phyloP scores from a whole-genome alignment of 768 basidiomycete species.

The Suillus variegatus region DNA sequence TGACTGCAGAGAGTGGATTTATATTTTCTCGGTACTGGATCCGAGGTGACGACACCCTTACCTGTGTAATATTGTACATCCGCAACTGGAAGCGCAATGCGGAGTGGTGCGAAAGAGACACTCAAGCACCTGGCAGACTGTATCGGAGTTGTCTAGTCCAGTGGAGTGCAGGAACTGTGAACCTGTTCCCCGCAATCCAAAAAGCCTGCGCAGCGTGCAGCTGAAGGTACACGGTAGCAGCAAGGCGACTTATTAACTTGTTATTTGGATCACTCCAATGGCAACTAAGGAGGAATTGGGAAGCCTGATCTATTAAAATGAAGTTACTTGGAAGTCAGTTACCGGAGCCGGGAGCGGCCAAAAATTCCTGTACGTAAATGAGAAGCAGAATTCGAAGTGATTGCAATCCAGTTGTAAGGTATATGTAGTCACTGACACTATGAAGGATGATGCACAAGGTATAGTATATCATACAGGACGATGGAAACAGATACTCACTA shows the following conservation, averaged over 20 bases:
- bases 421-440: not conserved
- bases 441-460: not conserved
- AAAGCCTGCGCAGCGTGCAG: too few species aligned
- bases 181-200: conserved; percentile 31
- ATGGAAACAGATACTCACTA: not conserved
- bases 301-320: not conserved
- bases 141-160: conserved; percentile 42
- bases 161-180: conserved; percentile 63
- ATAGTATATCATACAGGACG: not conserved
- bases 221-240: too few species aligned
- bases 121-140: conserved; percentile 42
- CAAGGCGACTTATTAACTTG: too few species aligned
- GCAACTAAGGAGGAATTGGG: not conserved
- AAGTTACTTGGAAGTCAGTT: not conserved
- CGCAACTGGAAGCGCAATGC: conserved; percentile 55
- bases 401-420: not conserved
- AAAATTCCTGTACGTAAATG: not conserved
- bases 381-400: not conserved
- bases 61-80: conserved; percentile 67
- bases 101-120: conserved; percentile 59
- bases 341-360: not conserved
- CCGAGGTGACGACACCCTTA: conserved; percentile 15
- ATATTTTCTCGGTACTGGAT: not conserved
- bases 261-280: not conserved
- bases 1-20: conserved; percentile 42